A percentile compares a stretch with the other conserved stretches of the same genome.
Evolutionary conservation across 306 rosid genomes (phyloP).

Genomic region (Ormosia emarginata): DNA sequence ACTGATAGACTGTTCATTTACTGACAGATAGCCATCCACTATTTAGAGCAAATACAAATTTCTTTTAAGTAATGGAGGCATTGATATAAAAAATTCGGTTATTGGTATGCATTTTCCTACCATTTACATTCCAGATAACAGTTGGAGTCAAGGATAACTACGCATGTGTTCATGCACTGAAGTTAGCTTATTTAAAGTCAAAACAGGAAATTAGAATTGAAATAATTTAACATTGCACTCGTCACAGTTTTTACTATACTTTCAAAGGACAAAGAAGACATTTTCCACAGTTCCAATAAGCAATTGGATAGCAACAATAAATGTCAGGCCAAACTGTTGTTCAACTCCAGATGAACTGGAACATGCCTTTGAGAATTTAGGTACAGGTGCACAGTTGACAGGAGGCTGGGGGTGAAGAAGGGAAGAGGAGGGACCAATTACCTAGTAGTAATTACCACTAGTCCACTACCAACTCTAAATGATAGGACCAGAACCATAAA

Average conservation of each 20-base stretch:
- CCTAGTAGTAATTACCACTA: not conserved
- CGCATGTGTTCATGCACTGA: not conserved
- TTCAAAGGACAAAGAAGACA: not conserved
- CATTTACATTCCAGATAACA: conserved; percentile 3
- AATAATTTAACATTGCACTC: not conserved
- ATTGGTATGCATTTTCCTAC: not conserved
- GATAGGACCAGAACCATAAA: not conserved
- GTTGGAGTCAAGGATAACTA: not conserved
- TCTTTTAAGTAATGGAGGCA: not conserved
- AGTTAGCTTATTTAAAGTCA: not conserved
- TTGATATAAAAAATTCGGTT: not conserved
- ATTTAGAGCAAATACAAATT: conserved; percentile 7
- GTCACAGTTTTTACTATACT: not conserved
- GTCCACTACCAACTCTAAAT: not conserved
- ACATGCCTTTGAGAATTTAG: not conserved
- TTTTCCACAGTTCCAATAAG: not conserved
- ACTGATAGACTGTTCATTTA: not conserved
- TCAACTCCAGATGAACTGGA: not conserved
- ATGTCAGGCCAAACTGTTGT: not conserved
- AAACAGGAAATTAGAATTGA: not conserved
- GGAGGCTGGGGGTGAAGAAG: not conserved
- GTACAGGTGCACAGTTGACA: not conserved
- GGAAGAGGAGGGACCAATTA: not conserved
- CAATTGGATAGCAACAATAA: not conserved
- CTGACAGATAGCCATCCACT: conserved; percentile 5